Base-by-base conservation (phyloP, 1,139 yeast genomes). In the Kodamaea alishanica region DNA sequence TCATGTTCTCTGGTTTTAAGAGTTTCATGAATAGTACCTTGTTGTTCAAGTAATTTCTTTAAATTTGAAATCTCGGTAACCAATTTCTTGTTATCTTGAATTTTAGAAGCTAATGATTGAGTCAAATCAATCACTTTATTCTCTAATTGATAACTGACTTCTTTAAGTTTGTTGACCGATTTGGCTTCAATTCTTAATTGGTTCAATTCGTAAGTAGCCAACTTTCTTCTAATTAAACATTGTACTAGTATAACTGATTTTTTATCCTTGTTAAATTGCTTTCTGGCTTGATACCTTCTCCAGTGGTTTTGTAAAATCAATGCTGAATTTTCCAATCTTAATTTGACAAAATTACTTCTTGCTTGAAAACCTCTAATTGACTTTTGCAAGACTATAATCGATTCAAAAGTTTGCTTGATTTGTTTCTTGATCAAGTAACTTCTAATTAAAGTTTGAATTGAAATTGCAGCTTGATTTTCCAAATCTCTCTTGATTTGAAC, bases 121-220 rank as follows among this genome's bases (percentile, higher is more conserved):
- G 96, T 89, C 49, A 94, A 77, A 61, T 90, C 96, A 48, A 92
- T 89, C 22, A 94, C 97, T 72, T 92, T 92, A 63, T 90, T 92
- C 62, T 94, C 98, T 55, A 92, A 76, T 59, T 85, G 81, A 65
- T 88, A 92, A 54, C 95, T 88, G 30, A 88, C 95, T 60, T 92
- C 96, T 63, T 87, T 81, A 70, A 87, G 76, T 56, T 84, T 95
- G 58, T 82, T 84, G 34, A 88, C 95, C 20, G 96, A 87, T 60
- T 88, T 88, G 30, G 97, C 96, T 50, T 92, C 97, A 24, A 73
- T 76, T 58, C 79, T 84, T 58, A 88, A 70, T 44, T 71, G 65
- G 45, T 70, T 67, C 52, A 87, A 77, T 58, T 83, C 83, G 39
- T 70, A 69, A 49, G 70, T 70, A 27, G 98, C 98, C 47, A 74